Evolutionary conservation across 768 basidiomycete genomes (phyloP).

Genomic region (Boletus reticulatus): DNA sequence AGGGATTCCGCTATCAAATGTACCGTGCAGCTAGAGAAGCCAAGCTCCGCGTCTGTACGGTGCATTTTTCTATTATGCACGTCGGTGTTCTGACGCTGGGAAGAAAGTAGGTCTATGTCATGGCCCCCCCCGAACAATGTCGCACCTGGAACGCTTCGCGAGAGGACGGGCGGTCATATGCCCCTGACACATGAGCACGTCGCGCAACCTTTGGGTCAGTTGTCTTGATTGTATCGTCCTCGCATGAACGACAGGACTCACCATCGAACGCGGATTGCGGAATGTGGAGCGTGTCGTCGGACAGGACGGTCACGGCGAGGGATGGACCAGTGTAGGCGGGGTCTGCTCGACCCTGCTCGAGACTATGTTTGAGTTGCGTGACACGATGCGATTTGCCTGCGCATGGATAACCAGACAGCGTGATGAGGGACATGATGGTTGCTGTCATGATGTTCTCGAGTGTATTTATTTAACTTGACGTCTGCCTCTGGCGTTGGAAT

Average conservation of each 20-base stretch:
- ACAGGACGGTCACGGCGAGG: slow-evolving; percentile 50
- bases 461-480: too few species aligned
- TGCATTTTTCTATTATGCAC: slow-evolving; percentile 45
- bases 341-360: slow-evolving; percentile 52
- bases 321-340: slow-evolving; percentile 51
- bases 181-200: slow-evolving; percentile 60
- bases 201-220: too few species aligned
- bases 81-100: not conserved
- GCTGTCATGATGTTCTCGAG: too few species aligned
- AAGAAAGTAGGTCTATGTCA: slow-evolving; percentile 64
- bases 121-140: slow-evolving; percentile 73
- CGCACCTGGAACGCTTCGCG: slow-evolving; percentile 69
- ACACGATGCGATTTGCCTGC: slow-evolving; percentile 85
- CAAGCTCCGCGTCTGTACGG: slow-evolving; percentile 83
- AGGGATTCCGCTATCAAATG: slow-evolving; percentile 97
- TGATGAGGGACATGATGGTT: slow-evolving; percentile 71
- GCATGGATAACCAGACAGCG: slow-evolving; percentile 83
- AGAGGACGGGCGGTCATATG: slow-evolving; percentile 50
- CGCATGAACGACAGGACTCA: slow-evolving; percentile 29
- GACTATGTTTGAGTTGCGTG: slow-evolving; percentile 53
- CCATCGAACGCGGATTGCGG: slow-evolving; percentile 70
- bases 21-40: slow-evolving; percentile 93
- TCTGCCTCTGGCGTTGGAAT: too few species aligned
- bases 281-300: slow-evolving; percentile 71
- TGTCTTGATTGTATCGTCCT: slow-evolving; percentile 37